Base-by-base conservation (phyloP, 257 asterid genomes). In the Primulina tabacum region DNA sequence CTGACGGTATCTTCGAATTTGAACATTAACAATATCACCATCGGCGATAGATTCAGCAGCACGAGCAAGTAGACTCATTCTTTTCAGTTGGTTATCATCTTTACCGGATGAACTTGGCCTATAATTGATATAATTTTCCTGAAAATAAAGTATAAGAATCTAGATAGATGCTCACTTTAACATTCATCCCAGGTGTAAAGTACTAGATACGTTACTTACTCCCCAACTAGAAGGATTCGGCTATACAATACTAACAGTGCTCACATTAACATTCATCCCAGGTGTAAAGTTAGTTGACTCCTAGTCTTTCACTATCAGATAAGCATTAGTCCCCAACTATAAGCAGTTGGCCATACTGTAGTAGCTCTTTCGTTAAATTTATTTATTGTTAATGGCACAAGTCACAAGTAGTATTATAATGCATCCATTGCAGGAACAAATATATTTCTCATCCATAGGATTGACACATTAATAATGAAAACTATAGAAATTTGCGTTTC, bases 31-130 rank as follows among this genome's bases (percentile, higher is more conserved):
- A 69, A 94, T 85, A 83, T 94, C 99, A 64, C 99, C 97, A 82
- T 94, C 89, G 37, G 93, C 99, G 77, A 94, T 91, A 59, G 99
- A 94, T 82, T 94, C 97, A 21, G 97, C 99, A 76, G 97, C 92
- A 64, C 76, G 86, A 67, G 97, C 96, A 67, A 91, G 74, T 64
- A 87, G 70, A 70, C 52, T 78, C 95, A 94, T 79, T 79, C 96
- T 82, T 79, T 88, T 91, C 86, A 89, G 62, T 64, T 88, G 97
- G 73, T 78, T 81, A 73, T 91, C 97, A 83, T 91, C 96, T 82
- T 84, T 87, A 75, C 85, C 89, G 26, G 67, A 82, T 68, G 90
- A 76, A 75, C 86, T 89, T 74, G 99, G 99, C 68, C 87, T 88
- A 80, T 89, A 91, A 69, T 91, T 94, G 71, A 94, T 75, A 77